Evolutionary conservation across 1,284 basidiomycete genomes (phyloP).

Genomic region (Cryptococcus hybrid): DNA sequence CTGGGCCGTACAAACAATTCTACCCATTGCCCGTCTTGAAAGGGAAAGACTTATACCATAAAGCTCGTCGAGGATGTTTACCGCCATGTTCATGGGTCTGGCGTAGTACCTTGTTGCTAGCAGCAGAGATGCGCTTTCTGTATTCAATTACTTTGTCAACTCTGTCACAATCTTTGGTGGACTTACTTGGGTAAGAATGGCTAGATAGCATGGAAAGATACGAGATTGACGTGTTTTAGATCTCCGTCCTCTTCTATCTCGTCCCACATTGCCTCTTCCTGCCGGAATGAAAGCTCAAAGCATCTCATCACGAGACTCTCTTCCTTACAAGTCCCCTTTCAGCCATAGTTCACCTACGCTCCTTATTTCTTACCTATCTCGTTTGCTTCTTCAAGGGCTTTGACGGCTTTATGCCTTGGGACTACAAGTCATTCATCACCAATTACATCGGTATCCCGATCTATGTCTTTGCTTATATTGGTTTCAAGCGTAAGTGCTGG

Average conservation of each 20-base stretch:
- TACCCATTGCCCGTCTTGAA: too few relatives aligned
- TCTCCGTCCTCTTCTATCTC: constrained; percentile 59
- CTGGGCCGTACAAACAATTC: too few relatives aligned
- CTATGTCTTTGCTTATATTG: constrained; percentile 60
- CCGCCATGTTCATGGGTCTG: constrained; percentile 43
- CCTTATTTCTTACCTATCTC: constrained; percentile 58
- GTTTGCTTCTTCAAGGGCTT: constrained; percentile 69
- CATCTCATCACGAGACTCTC: constrained; percentile 59
- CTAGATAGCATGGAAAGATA: background rate
- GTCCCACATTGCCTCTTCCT: constrained; percentile 69
- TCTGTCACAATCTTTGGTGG: constrained; percentile 67
- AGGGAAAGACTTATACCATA: too few relatives aligned
- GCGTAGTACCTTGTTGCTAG: constrained; percentile 41
- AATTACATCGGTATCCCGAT: constrained; percentile 46
- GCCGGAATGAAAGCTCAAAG: constrained; percentile 67
- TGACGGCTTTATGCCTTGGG: constrained; percentile 60
- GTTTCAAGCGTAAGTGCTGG: constrained; percentile 55
- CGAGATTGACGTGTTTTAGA: constrained; percentile 15
- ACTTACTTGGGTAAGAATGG: constrained; percentile 58
- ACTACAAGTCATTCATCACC: constrained; percentile 63
- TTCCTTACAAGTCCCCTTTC: constrained; percentile 64
- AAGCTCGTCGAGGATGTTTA: constrained; percentile 23
- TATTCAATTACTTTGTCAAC: constrained; percentile 69
- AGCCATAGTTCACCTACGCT: constrained; percentile 51
- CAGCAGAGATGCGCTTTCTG: constrained; percentile 36